Percentiles rank a stretch among this genome's conserved stretches.
Conservation (phyloP, 2,329 filamentous ascomycete species). For the Daldinia sp. region DNA sequence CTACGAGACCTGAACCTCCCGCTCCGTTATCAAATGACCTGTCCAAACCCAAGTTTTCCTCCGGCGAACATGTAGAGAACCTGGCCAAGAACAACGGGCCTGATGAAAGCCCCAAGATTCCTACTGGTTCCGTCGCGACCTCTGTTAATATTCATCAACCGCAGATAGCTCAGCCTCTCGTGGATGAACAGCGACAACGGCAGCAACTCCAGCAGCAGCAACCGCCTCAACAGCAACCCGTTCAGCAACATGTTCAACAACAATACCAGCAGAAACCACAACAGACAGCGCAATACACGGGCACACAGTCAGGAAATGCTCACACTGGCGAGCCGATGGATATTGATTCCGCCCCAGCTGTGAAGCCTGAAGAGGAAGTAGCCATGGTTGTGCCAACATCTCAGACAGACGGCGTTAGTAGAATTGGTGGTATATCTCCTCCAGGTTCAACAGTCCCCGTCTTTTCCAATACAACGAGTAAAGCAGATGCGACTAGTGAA, state of each 20-base stretch:
- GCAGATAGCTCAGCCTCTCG: slow-evolving; percentile 14
- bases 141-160: slow-evolving; percentile 12
- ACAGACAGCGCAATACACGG: slow-evolving; percentile 5
- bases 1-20: slow-evolving; percentile 21
- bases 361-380: slow-evolving; percentile 39
- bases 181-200: slow-evolving; percentile 20
- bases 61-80: slow-evolving; percentile 15
- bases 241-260: not conserved
- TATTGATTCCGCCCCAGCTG: slow-evolving; percentile 28
- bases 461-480: slow-evolving; percentile 75
- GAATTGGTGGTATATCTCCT: slow-evolving; percentile 63
- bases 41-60: slow-evolving; percentile 14
- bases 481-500: slow-evolving; percentile 80
- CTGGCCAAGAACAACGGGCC: slow-evolving; percentile 7
- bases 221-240: not conserved
- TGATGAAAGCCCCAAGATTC: slow-evolving; percentile 18
- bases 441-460: slow-evolving; percentile 76
- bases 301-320: slow-evolving; percentile 17
- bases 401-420: slow-evolving; percentile 53
- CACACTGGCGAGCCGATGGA: slow-evolving; percentile 31
- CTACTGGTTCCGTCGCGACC: slow-evolving; percentile 1
- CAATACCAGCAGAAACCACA: not conserved
- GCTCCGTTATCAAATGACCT: slow-evolving; percentile 23
- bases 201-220: slow-evolving; percentile 3
- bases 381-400: slow-evolving; percentile 53